Base-by-base conservation (phyloP, 768 basidiomycete genomes). In the Candolleomyces efflorescens region DNA sequence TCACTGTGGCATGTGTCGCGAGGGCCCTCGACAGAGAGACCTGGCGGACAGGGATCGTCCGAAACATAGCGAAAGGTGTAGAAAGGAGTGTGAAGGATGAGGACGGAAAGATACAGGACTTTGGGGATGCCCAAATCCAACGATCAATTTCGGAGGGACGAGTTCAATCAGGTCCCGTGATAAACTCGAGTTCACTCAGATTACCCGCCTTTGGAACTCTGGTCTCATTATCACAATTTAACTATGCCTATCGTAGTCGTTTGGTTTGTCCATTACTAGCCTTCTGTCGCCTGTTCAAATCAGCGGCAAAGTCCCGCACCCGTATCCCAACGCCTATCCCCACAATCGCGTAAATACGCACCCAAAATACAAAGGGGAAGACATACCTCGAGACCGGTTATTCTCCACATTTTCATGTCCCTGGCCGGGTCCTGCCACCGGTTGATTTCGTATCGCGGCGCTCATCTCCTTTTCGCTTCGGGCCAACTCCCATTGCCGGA, bases 1-100 rank as follows among this genome's bases (percentile, higher is more conserved):
- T 58, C 2, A 77, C 64, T 32, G 32, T 11, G 20, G 83, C 80
- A 68, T 85, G 84, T 2, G 87, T 90, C 20, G 90, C 87, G 38
- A 90, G 78, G 22, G 81, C 65, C 37, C 89, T 78, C 46, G 63
- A 70, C 54, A 79, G 61, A 24, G 65, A 68, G 22, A 67, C 65
- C 36, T 64, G 66, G 58, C 69, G 67, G 44, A 63, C 44, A 57
- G 68, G 58, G 12, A 70, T 23, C 27, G 69, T 38, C 38, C 58
- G 60, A 26, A 55, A 44, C 60, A 63, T 61, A 12, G 18, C 38
- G 13, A 10, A 46, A 27, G 13, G 18, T 9, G 38, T 24, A 15
- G 51, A 27, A 61, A 76, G 73, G 56, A 80, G 67, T 81, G 83
- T 83, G 47, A 24, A 51, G 38, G 43, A 32, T 20, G 18, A 49